phyloP scores from a whole-genome alignment of 176 grass and related monocot genomes.

The Aegilops umbellulata region DNA sequence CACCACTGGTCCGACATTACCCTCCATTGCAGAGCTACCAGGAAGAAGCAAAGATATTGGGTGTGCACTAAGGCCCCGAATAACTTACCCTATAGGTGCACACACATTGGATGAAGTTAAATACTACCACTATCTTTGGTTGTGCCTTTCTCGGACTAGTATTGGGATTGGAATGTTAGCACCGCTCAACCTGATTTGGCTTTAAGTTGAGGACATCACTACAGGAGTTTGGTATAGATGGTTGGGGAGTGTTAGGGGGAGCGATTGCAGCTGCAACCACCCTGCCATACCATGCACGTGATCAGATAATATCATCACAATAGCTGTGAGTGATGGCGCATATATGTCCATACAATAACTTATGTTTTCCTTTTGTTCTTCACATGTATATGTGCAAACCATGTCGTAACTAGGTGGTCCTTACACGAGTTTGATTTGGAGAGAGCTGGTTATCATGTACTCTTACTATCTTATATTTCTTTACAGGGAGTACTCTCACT shows the following conservation, averaged over 20 bases:
- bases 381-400: neutral
- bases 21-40: constrained; percentile 13
- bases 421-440: neutral
- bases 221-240: neutral
- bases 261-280: no score
- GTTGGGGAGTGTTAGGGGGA: neutral
- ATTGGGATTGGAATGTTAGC: neutral
- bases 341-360: no score
- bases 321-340: neutral
- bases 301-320: neutral
- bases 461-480: neutral
- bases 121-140: no score
- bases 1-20: neutral
- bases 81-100: no score
- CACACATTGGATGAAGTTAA: no score
- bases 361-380: neutral
- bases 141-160: neutral
- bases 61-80: no score
- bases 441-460: neutral
- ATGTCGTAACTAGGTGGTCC: neutral
- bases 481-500: no score
- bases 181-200: neutral
- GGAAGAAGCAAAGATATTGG: neutral
- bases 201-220: neutral
- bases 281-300: neutral